Base-by-base conservation (phyloP, 768 basidiomycete genomes). In the Chalciporus sphaerocephalus region DNA sequence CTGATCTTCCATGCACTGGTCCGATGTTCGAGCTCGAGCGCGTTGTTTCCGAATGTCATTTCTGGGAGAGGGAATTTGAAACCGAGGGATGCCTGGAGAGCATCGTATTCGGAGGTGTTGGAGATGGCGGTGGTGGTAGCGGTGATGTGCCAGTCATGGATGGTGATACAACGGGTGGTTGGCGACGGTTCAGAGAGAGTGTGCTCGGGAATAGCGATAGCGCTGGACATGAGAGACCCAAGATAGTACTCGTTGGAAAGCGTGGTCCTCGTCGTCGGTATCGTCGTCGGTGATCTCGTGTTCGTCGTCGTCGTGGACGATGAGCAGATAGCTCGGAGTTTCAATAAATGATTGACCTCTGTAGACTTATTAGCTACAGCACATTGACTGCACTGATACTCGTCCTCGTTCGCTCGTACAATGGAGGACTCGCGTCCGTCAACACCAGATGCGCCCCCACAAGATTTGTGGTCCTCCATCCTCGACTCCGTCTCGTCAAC, bases 11-110 rank as follows among this genome's bases (percentile, higher is more conserved):
- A 85, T 10, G 79, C 80, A 7, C 77, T 80, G 0, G 79, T 65
- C 20, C 60, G 69, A 55, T 97, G 90, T 24, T 74, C 71, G 20
- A 98, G 67, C 4, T 73, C 69, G 8, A 99, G 74, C 13, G 61
- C 62, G 65, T 98, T 98, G 64, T 78, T 80, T 5, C 92, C 93
- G 58, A 97, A 98, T 0, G 89, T 92, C 92, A 98, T 98, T 63
- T 99, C 96, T 2, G 96, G 96, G 1, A 95, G 66, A 0, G 95
- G 89, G 20, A 98, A 74, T 2, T 32, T 32, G 30, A 1, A n/a
- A 1, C 83, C 81, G 4, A 90, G 70, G 0, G 66, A 54, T 6
- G 76, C 68, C 40, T 87, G 84, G 37, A 91, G 67, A 1, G 73
- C 72, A 60, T 94, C 87, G 50, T 80, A 81, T 55, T 92, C 83